A percentile compares a stretch with the other conserved stretches of the same genome.
Conservation (phyloP, 495 filamentous ascomycete genomes). For the Talaromyces adpressus region DNA sequence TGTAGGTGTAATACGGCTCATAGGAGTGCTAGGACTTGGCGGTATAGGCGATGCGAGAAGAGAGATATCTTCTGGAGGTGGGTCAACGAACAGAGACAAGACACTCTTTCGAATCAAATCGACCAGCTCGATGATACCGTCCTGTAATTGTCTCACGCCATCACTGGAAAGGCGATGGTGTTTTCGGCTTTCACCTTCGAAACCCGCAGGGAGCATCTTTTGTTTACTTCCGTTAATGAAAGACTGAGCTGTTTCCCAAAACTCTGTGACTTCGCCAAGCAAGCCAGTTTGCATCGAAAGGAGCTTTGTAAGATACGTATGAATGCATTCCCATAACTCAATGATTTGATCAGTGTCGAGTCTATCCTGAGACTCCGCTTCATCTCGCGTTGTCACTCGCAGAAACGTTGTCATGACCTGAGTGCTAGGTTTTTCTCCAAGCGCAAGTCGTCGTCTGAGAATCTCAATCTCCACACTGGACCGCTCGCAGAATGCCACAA, state of each 20-base stretch:
- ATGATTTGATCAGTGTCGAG: conserved; percentile 71
- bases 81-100: conserved; percentile 75
- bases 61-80: conserved; percentile 84
- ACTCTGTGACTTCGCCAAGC: conserved; percentile 82
- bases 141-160: conserved; percentile 64
- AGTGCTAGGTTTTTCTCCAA: conserved; percentile 59
- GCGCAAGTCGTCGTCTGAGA: conserved; percentile 69
- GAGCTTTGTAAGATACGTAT: conserved; percentile 58
- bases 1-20: conserved; percentile 40
- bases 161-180: conserved; percentile 77
- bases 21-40: conserved; percentile 64
- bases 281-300: conserved; percentile 70
- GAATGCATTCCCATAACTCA: conserved; percentile 83
- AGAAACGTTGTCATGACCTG: conserved; percentile 66
- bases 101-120: conserved; percentile 74
- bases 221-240: conserved; percentile 88
- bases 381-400: conserved; percentile 58
- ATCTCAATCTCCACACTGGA: conserved; percentile 89
- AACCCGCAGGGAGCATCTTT: conserved; percentile 69
- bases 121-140: conserved; percentile 71
- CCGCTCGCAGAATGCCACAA: conserved; percentile 68
- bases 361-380: conserved; percentile 41
- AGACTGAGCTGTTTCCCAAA: conserved; percentile 85
- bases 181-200: conserved; percentile 73
- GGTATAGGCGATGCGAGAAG: conserved; percentile 71